These are phyloP conservation scores for Colletotrichum tofieldiae DNA, from an alignment of 2,329 filamentous ascomycete genomes.

Conservation along the genomic window DNA sequence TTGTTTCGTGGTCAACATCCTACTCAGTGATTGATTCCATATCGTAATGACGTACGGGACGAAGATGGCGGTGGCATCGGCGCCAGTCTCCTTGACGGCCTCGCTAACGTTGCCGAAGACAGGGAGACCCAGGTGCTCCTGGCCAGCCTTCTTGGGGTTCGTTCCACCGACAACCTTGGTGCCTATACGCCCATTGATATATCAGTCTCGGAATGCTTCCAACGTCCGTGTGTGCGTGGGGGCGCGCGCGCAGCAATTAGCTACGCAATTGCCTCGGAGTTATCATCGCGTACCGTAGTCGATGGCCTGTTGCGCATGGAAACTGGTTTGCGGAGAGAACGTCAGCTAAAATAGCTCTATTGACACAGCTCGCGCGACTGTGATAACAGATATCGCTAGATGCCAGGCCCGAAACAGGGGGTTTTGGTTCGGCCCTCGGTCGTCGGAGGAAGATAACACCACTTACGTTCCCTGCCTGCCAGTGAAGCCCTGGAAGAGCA, in stretches of 20 bases:
- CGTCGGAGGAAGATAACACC: slow-evolving; percentile 26
- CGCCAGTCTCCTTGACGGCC: slow-evolving; percentile 90
- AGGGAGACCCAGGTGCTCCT: slow-evolving; percentile 89
- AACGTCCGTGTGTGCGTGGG: slow-evolving; percentile 2
- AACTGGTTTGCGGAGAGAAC: slow-evolving; percentile 67
- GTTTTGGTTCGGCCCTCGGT: slow-evolving; percentile 4
- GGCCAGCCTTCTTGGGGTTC: slow-evolving; percentile 98
- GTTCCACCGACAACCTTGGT: slow-evolving; percentile 98
- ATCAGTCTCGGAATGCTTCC: slow-evolving; percentile 49
- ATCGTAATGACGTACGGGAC: slow-evolving; percentile 85
- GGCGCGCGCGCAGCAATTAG: slow-evolving; percentile 6
- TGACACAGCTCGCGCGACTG: neutral
- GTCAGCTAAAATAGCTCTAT: slow-evolving; percentile 24
- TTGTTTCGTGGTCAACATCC: slow-evolving; percentile 20
- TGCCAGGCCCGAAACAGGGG: slow-evolving; percentile 17
- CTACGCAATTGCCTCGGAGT: slow-evolving; percentile 24
- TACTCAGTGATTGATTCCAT: neutral
- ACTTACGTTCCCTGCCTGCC: slow-evolving; percentile 95
- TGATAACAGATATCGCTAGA: slow-evolving; percentile 9
- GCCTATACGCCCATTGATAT: slow-evolving; percentile 67
- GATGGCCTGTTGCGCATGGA: slow-evolving; percentile 98
- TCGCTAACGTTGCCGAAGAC: slow-evolving; percentile 94
- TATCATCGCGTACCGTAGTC: slow-evolving; percentile 83
- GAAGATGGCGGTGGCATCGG: slow-evolving; percentile 94
- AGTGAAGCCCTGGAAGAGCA: slow-evolving; percentile 97